Evolutionary conservation across 2,329 filamentous ascomycete species (phyloP).

Genomic region (Paecilomyces niveus): DNA sequence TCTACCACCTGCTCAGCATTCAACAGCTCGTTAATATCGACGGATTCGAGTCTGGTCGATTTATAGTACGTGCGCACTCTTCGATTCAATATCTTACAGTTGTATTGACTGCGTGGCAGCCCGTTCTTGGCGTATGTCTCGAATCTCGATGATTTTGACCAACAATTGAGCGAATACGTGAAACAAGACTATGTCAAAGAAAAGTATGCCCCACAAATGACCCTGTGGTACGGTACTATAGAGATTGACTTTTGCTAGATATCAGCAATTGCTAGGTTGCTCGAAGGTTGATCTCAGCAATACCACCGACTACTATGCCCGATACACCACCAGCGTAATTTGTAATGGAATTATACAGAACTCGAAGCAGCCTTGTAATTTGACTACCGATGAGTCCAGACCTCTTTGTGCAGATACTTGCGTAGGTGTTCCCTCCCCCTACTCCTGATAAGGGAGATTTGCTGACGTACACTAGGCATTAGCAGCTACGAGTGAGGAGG

Average conservation of each 20-base stretch:
- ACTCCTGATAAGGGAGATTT: neutral
- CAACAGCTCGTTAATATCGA: conserved; percentile 63
- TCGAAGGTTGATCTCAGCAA: conserved; percentile 68
- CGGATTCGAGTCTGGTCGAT: conserved; percentile 48
- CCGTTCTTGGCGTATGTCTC: conserved; percentile 81
- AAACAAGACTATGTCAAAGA: conserved; percentile 64
- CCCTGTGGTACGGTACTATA: neutral
- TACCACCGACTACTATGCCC: conserved; percentile 76
- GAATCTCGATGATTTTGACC: conserved; percentile 68
- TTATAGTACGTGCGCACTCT: conserved; percentile 54
- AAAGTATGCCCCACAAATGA: conserved; percentile 53
- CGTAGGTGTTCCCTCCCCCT: conserved; percentile 44
- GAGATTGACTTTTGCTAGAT: conserved; percentile 49
- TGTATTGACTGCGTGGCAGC: conserved; percentile 44
- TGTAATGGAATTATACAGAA: conserved; percentile 94
- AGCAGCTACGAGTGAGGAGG: conserved; percentile 81
- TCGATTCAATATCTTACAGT: conserved; percentile 14
- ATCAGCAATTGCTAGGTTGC: conserved; percentile 74
- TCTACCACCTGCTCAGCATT: conserved; percentile 70
- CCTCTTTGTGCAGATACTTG: conserved; percentile 89
- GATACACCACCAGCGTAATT: conserved; percentile 84
- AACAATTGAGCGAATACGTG: conserved; percentile 65
- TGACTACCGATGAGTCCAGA: conserved; percentile 56
- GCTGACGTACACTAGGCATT: conserved; percentile 51
- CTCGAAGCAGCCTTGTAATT: conserved; percentile 62